Percentiles rank a stretch among this genome's conserved stretches.
Conservation (phyloP, 2,329 filamentous ascomycete genomes). For the Penicillium decumbens region DNA sequence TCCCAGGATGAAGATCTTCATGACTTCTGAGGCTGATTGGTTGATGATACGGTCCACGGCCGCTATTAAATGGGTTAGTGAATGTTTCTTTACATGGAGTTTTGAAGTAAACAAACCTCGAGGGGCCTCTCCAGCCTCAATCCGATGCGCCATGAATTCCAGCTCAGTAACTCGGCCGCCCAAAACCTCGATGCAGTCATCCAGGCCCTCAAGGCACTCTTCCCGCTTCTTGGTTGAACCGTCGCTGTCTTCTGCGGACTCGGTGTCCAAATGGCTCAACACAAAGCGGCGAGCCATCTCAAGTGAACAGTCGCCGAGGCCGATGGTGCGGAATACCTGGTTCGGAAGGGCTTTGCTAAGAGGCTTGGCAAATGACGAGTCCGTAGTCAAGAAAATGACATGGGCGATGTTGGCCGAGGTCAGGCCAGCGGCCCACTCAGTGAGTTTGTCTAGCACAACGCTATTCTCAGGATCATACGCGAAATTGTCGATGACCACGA, state of each 20-base stretch:
- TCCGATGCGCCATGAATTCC: constrained; percentile 84
- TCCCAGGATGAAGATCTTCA: constrained; percentile 82
- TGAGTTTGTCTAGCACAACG: constrained; percentile 69
- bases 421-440: constrained; percentile 83
- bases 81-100: background rate
- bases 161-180: constrained; percentile 93
- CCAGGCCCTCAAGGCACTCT: constrained; percentile 64
- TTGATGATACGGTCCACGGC: constrained; percentile 86
- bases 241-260: constrained; percentile 35
- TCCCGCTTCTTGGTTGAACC: constrained; percentile 31
- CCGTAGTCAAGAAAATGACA: constrained; percentile 88
- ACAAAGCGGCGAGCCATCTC: constrained; percentile 87
- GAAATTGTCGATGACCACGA: constrained; percentile 90
- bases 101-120: constrained; percentile 41
- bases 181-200: constrained; percentile 72
- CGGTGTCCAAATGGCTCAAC: constrained; percentile 66
- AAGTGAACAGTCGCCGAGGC: constrained; percentile 78
- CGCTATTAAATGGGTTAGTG: constrained; percentile 39
- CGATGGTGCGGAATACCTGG: constrained; percentile 80
- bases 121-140: constrained; percentile 81
- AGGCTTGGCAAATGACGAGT: constrained; percentile 82
- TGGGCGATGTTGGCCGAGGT: constrained; percentile 87
- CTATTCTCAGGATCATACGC: constrained; percentile 65
- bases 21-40: constrained; percentile 80
- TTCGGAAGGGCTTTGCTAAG: constrained; percentile 84